A percentile compares a stretch with the other conserved stretches of the same genome.
These are phyloP conservation scores for Plectranthus barbatus DNA, from an alignment of 257 asterid species.

Conservation along the genomic window DNA sequence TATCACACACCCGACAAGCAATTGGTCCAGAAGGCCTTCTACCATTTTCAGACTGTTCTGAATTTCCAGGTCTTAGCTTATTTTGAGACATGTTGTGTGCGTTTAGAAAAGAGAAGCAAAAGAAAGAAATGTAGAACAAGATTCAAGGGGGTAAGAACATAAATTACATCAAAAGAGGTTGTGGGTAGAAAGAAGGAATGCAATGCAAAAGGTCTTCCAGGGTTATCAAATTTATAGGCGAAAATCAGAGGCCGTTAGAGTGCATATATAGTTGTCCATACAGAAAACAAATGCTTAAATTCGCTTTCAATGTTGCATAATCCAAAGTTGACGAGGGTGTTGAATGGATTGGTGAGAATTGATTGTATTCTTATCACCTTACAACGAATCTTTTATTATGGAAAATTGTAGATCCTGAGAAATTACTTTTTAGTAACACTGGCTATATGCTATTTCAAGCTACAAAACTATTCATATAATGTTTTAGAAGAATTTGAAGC, in stretches of 20 bases:
- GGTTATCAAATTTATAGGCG: slow-evolving; percentile 20
- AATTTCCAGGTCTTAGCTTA: slow-evolving; percentile 3
- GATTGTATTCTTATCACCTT: slow-evolving; percentile 25
- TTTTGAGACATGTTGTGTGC: slow-evolving; percentile 15
- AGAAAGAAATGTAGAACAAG: not conserved
- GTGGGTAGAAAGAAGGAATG: slow-evolving; percentile 10
- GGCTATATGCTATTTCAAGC: not conserved
- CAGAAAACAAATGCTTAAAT: slow-evolving; percentile 15
- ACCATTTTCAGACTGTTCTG: slow-evolving; percentile 11
- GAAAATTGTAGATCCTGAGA: slow-evolving; percentile 10
- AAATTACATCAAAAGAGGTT: not conserved
- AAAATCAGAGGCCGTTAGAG: slow-evolving; percentile 9
- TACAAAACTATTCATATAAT: not conserved
- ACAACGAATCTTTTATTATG: slow-evolving; percentile 10
- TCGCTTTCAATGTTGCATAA: slow-evolving; percentile 17
- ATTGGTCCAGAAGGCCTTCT: slow-evolving; percentile 10
- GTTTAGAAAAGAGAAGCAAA: not conserved
- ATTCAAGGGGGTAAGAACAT: not conserved
- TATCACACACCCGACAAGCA: slow-evolving; percentile 29
- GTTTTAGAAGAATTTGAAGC: not conserved
- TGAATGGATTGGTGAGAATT: slow-evolving; percentile 14
- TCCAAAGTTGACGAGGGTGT: slow-evolving; percentile 10
- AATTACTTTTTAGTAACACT: slow-evolving; percentile 4
- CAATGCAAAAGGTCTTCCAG: slow-evolving; percentile 15
- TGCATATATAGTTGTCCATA: slow-evolving; percentile 20